Evolutionary conservation across 2,329 filamentous ascomycete genomes (phyloP).

Genomic region (Cordyceps fumosorosea): DNA sequence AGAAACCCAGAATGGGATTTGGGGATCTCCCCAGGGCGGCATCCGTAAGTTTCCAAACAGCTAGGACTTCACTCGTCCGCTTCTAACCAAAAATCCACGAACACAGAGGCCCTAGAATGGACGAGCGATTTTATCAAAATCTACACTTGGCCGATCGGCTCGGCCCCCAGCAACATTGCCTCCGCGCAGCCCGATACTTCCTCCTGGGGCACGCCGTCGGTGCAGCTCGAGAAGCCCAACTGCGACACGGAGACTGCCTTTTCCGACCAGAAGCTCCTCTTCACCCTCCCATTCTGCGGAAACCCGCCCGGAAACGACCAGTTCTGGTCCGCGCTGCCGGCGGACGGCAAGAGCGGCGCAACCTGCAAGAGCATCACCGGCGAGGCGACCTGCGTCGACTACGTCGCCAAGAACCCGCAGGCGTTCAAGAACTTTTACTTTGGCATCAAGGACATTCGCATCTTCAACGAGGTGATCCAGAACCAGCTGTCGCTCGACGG

Average conservation of each 20-base stretch:
- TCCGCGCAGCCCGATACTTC: not conserved
- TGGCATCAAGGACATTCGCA: not conserved
- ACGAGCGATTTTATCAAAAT: constrained; percentile 29
- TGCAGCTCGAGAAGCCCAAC: not conserved
- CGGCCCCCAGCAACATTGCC: constrained; percentile 24
- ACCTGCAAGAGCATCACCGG: constrained; percentile 5
- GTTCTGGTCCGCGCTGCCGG: constrained; percentile 1
- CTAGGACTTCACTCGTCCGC: not conserved
- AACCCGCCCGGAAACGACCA: not conserved
- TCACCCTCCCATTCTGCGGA: constrained; percentile 7
- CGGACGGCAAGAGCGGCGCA: not conserved
- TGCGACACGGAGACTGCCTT: constrained; percentile 2
- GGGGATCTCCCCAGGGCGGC: constrained; percentile 3
- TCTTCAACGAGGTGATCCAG: not conserved
- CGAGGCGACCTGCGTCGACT: not conserved
- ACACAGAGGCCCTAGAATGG: constrained; percentile 32
- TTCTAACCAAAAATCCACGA: not conserved
- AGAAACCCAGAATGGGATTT: constrained; percentile 1
- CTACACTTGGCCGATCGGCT: constrained; percentile 27
- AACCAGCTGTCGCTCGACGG: not conserved
- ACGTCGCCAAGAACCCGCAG: constrained; percentile 2
- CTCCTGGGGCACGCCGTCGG: constrained; percentile 5
- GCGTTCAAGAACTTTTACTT: constrained; percentile 3
- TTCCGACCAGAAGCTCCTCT: constrained; percentile 1
- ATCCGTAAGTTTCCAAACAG: constrained; percentile 4